Evolutionary conservation across 2,329 filamentous ascomycete genomes (phyloP).

Genomic region (Trichoderma sp.): DNA sequence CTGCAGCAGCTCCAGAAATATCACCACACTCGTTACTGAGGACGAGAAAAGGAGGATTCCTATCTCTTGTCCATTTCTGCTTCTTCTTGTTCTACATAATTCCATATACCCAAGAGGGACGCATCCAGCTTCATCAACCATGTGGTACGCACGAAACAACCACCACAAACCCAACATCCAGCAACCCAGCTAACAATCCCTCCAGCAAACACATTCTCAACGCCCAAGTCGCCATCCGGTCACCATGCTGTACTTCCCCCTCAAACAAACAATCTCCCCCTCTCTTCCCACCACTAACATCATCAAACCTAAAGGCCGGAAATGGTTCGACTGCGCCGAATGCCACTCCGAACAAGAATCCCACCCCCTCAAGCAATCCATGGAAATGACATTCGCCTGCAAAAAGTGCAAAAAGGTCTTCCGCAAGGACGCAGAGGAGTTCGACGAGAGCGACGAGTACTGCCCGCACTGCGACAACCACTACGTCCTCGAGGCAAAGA

Average conservation of each 20-base stretch:
- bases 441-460: constrained; percentile 97
- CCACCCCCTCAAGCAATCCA: constrained; percentile 71
- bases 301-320: constrained; percentile 62
- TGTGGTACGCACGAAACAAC: constrained; percentile 14
- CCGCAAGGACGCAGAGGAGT: constrained; percentile 86
- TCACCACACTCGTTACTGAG: background rate
- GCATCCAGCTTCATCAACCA: background rate
- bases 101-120: background rate
- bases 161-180: background rate
- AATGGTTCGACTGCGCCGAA: constrained; percentile 98
- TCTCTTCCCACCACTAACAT: constrained; percentile 30
- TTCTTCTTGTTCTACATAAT: background rate
- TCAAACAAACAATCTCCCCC: background rate
- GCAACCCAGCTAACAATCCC: background rate
- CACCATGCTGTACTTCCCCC: constrained; percentile 76
- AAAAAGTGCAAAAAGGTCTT: constrained; percentile 99
- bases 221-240: constrained; percentile 93
- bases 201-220: constrained; percentile 95
- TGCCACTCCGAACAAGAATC: constrained; percentile 81
- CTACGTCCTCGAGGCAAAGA: constrained; percentile 85
- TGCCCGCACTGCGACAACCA: constrained; percentile 99
- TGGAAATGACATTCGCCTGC: constrained; percentile 93
- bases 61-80: background rate
- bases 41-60: background rate
- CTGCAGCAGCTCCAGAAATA: background rate